Evolutionary conservation across 2,329 filamentous ascomycete genomes (phyloP).

Genomic region (Talaromyces sp.): DNA sequence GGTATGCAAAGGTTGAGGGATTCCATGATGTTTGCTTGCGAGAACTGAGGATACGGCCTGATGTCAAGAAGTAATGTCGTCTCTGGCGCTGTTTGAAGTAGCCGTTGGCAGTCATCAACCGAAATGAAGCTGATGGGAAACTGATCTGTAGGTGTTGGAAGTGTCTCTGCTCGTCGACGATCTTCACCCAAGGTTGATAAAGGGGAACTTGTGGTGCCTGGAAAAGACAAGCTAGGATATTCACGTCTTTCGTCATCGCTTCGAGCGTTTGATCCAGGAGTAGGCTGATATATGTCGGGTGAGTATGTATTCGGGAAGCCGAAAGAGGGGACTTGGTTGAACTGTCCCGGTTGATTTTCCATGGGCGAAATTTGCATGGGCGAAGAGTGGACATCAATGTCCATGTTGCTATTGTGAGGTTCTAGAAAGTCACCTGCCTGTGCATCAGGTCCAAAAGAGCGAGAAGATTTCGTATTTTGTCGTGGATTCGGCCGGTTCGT

Average conservation of each 20-base stretch:
- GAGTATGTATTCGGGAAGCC: slow-evolving; percentile 13
- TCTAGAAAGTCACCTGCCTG: background rate
- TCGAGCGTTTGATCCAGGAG: background rate
- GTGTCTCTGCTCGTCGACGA: slow-evolving; percentile 33
- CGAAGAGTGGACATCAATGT: background rate
- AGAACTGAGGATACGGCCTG: slow-evolving; percentile 79
- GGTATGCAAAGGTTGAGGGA: slow-evolving; percentile 92
- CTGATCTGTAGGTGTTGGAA: slow-evolving; percentile 51
- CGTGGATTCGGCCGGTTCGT: background rate
- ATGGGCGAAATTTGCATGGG: slow-evolving; percentile 4
- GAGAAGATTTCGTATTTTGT: background rate
- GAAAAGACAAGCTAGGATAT: slow-evolving; percentile 6
- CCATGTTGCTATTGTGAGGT: background rate
- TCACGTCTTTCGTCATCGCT: background rate
- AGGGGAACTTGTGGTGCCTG: background rate
- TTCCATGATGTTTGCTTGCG: slow-evolving; percentile 68
- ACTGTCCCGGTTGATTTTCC: background rate
- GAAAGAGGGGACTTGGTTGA: background rate
- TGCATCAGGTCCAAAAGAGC: background rate
- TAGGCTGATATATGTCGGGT: slow-evolving; percentile 2
- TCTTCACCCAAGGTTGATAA: background rate
- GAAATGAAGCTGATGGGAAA: slow-evolving; percentile 52
- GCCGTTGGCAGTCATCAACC: slow-evolving; percentile 52
- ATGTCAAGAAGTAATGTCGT: slow-evolving; percentile 75
- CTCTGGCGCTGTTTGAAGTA: slow-evolving; percentile 52